Conservation (phyloP, 2,329 filamentous ascomycete species). For the Penicillium griseofulvum region DNA sequence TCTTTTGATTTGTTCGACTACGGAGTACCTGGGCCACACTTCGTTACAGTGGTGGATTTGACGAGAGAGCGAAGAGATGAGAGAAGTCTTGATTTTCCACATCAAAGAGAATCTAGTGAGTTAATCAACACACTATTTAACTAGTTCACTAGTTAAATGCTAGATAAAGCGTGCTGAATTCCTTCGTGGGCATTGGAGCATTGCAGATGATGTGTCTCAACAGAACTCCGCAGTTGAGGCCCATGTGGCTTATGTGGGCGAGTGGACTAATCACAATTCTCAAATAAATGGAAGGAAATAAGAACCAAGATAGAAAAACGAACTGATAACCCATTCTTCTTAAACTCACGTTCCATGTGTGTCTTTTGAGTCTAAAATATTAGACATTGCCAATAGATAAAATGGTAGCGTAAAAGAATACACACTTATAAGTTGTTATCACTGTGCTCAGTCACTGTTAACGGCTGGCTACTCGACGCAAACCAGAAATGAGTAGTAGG, state of each 20-base stretch:
- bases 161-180: neutral
- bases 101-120: too few species aligned
- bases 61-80: too few species aligned
- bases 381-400: neutral
- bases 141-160: too few species aligned
- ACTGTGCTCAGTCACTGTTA: neutral
- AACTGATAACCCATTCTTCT: neutral
- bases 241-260: neutral
- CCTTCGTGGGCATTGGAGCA: too few species aligned
- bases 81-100: too few species aligned
- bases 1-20: too few species aligned
- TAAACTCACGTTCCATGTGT: neutral
- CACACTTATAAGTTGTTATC: neutral
- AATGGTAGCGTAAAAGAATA: neutral
- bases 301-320: neutral
- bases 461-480: neutral
- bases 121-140: too few species aligned
- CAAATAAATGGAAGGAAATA: neutral
- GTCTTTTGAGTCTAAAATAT: neutral
- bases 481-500: neutral
- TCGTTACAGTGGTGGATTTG: too few species aligned
- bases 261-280: neutral
- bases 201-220: neutral
- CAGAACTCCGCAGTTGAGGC: neutral
- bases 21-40: too few species aligned